phyloP scores from a whole-genome alignment of 495 filamentous ascomycete species.

The Geoglossum glabrum region DNA sequence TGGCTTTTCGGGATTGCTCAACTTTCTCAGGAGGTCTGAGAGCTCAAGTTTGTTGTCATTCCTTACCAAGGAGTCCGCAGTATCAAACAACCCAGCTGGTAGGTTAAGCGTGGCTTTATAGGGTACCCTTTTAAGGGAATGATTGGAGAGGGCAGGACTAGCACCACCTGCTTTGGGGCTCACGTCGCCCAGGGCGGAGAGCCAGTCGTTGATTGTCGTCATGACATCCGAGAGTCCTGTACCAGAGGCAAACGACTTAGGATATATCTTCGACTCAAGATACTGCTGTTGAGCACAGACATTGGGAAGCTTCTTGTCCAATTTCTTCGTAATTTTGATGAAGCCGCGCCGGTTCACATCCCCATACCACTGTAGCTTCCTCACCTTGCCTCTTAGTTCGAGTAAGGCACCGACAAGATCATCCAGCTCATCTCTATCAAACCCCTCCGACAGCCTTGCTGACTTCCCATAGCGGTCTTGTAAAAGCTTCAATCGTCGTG shows the following conservation, averaged over 20 bases:
- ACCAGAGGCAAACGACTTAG: constrained; percentile 67
- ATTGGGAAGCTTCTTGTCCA: constrained; percentile 71
- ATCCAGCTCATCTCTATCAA: constrained; percentile 60
- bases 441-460: constrained; percentile 25
- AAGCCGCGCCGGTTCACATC: constrained; percentile 92
- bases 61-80: constrained; percentile 56
- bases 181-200: constrained; percentile 56
- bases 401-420: constrained; percentile 77
- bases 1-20: constrained; percentile 17
- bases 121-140: constrained; percentile 48
- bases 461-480: constrained; percentile 62
- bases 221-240: constrained; percentile 40
- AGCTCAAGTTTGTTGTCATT: constrained; percentile 48
- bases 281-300: constrained; percentile 60
- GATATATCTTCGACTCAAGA: constrained; percentile 70
- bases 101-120: constrained; percentile 52
- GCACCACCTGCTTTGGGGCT: constrained; percentile 44
- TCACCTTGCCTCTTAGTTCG: constrained; percentile 65
- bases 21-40: constrained; percentile 32
- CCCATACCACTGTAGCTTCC: constrained; percentile 92
- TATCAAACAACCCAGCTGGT: constrained; percentile 41
- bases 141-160: constrained; percentile 46
- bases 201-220: constrained; percentile 73
- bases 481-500: constrained; percentile 63
- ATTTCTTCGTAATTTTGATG: constrained; percentile 93